Evolutionary conservation across 805 yeast species (phyloP).

Genomic region (Myxozyma sirexii): DNA sequence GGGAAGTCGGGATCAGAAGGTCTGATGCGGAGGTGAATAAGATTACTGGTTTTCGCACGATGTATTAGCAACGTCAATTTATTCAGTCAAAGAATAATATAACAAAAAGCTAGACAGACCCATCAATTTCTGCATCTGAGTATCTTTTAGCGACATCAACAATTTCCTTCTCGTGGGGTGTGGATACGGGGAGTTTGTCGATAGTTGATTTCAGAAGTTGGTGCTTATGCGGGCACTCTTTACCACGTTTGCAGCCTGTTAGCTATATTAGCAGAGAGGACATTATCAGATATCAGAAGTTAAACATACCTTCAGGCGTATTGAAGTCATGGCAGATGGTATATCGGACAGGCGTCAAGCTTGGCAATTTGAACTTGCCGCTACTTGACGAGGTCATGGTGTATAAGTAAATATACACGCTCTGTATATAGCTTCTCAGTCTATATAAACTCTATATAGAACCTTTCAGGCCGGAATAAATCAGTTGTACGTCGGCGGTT

Average conservation of each 20-base stretch:
- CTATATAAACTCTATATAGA: no score
- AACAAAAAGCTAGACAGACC: conserved; percentile 4
- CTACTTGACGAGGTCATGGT: background rate
- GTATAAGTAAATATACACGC: no score
- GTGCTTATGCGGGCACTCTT: conserved; percentile 17
- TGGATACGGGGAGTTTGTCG: background rate
- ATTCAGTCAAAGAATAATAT: no score
- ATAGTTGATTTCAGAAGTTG: background rate
- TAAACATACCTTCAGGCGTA: conserved; percentile 11
- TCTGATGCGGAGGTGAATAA: conserved; percentile 8
- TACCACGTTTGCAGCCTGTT: conserved; percentile 23
- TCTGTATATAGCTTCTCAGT: no score
- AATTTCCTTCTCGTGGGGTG: conserved; percentile 16
- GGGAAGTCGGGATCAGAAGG: conserved; percentile 80
- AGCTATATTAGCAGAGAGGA: conserved; percentile 32
- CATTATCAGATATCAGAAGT: background rate
- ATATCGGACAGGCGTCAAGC: conserved; percentile 3
- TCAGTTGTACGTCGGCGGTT: no score
- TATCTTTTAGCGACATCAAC: background rate
- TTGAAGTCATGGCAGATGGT: conserved; percentile 15
- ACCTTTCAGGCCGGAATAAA: no score
- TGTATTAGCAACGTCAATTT: no score
- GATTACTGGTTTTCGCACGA: no score
- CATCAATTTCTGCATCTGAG: conserved; percentile 19
- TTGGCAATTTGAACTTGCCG: background rate